A percentile compares a stretch with the other conserved stretches of the same genome.
Conservation (phyloP, 805 yeast species). For the Cyberlindnera xylosilytica region DNA sequence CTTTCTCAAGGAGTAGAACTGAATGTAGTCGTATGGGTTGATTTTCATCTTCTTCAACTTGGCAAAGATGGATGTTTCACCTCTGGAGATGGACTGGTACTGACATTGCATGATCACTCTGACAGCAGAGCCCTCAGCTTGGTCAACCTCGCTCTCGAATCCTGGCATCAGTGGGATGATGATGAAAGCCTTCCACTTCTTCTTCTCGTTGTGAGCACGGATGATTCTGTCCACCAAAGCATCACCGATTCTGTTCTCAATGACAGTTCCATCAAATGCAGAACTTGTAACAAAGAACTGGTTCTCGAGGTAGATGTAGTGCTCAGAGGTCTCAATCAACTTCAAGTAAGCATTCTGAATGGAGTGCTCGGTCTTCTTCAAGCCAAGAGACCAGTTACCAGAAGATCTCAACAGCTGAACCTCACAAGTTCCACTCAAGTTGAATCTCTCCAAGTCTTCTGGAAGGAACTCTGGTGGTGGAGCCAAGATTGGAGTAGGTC, state of each 20-base stretch:
- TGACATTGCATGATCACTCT: slow-evolving; percentile 97
- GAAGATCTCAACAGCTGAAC: slow-evolving; percentile 87
- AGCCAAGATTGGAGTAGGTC: slow-evolving; percentile 85
- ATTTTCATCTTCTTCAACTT: slow-evolving; percentile 76
- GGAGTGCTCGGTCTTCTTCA: slow-evolving; percentile 80
- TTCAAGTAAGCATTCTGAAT: slow-evolving; percentile 91
- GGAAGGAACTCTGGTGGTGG: slow-evolving; percentile 88
- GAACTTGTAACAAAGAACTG: slow-evolving; percentile 95
- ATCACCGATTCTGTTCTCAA: slow-evolving; percentile 89
- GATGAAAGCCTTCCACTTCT: slow-evolving; percentile 85
- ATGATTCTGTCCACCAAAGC: slow-evolving; percentile 96
- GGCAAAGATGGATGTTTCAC: slow-evolving; percentile 82
- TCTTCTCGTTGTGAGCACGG: slow-evolving; percentile 75
- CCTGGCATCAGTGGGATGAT: slow-evolving; percentile 98
- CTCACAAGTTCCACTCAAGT: slow-evolving; percentile 82
- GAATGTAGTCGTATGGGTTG: slow-evolving; percentile 86
- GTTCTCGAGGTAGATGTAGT: slow-evolving; percentile 90
- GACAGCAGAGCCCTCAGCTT: slow-evolving; percentile 91
- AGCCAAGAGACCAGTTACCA: slow-evolving; percentile 90
- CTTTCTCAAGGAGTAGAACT: slow-evolving; percentile 86
- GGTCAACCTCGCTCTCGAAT: slow-evolving; percentile 88
- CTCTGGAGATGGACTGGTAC: slow-evolving; percentile 88
- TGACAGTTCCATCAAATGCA: slow-evolving; percentile 74
- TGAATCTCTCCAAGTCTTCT: slow-evolving; percentile 57
- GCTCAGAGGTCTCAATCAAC: slow-evolving; percentile 86